Base-by-base conservation (phyloP, 1,284 basidiomycete genomes). In the Vanrija sp. region DNA sequence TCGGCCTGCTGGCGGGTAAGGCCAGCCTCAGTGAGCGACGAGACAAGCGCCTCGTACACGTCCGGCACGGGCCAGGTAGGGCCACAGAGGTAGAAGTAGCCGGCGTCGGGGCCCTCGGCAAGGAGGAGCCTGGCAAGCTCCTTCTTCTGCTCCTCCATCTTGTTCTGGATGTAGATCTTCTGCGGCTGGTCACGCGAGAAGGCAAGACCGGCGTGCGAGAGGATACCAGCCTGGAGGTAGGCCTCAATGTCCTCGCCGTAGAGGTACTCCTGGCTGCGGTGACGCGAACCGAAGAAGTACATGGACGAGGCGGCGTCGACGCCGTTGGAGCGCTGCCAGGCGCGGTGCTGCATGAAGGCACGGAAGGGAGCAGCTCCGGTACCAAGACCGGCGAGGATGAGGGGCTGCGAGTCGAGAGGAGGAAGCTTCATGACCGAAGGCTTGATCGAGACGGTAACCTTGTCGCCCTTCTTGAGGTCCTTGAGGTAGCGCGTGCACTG, bases 371-470 rank as follows among this genome's bases (percentile, higher is more conserved):
- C 95, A 6, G 93, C 95, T 57, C 78, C 95, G 1, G 96, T 98
- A 53, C 95, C 96, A 41, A 98, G 85, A 69, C 95, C 95, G 46
- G 95, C 93, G 89, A 98, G 94, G 78, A 98, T 96, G 76, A 98
- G 83, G 45, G 95, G 95, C 74, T 96, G 92, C 55, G 80, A 82
- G 70, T 86, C 81, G 71, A 85, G 81, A 4, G 88, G 87, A 53
- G 96, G 95, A 10, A 96, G 81, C 83, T 97, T 98, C 95, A 98
- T 98, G 45, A 98, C 95, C 68, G 91, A 95, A 20, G 96, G 96
- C 78, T 97, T 97, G 78, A 98, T 88, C 18, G 93, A 97, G 16
- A 97, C 95, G 2, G 94, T 98, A 31, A 98, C 92, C 77, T 94
- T 87, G 75, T 90, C 88, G 31, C 96, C 96, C 23, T 87, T 75